Conservation (phyloP, 2,329 filamentous ascomycete species). For the Elsinoe perseae region DNA sequence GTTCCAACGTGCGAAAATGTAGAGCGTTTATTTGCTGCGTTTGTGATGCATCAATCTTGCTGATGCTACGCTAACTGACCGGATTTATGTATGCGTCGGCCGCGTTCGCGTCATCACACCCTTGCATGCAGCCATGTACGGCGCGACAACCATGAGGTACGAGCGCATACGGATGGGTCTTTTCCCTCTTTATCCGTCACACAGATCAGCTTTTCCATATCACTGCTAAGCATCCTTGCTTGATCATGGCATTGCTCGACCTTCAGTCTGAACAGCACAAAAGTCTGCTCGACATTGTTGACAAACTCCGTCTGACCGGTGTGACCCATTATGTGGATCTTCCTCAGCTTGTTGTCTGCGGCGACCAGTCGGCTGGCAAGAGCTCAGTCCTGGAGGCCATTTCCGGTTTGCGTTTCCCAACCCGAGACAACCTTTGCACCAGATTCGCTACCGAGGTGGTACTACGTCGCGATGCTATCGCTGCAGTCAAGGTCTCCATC, state of each 20-base stretch:
- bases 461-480: conserved; percentile 1
- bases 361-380: conserved; percentile 48
- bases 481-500: neutral
- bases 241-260: neutral
- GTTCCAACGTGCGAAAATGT: no score
- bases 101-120: no score
- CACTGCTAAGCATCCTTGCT: no score
- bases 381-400: conserved; percentile 55
- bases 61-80: no score
- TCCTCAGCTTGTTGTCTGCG: neutral
- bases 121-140: no score
- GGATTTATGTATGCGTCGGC: no score
- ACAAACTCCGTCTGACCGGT: neutral
- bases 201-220: no score
- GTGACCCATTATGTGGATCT: neutral
- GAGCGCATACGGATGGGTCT: no score
- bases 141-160: no score
- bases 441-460: conserved; percentile 24
- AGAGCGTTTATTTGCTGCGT: no score
- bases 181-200: no score
- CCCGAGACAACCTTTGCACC: conserved; percentile 47
- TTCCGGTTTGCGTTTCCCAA: conserved; percentile 49
- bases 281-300: neutral
- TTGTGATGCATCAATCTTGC: no score
- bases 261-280: conserved; percentile 1